A percentile compares a stretch with the other conserved stretches of the same genome.
Evolutionary conservation across 805 yeast genomes (phyloP).

Genomic region (Brettanomyces custersianus): DNA sequence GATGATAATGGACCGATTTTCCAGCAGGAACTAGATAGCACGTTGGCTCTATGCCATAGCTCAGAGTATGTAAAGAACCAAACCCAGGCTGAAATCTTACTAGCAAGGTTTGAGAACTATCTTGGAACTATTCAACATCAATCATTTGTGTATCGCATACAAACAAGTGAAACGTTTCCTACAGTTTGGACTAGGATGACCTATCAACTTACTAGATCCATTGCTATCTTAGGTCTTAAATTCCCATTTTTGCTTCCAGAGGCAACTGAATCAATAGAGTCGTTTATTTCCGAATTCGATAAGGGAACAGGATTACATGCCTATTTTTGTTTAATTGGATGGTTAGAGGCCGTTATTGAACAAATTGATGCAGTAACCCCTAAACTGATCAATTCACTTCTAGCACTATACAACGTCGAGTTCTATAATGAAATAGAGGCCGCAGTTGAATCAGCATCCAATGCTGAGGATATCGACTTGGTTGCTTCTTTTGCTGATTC

Average conservation of each 20-base stretch:
- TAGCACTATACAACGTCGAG: slow-evolving; percentile 20
- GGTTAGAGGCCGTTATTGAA: slow-evolving; percentile 21
- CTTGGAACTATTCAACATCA: slow-evolving; percentile 37
- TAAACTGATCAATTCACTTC: slow-evolving; percentile 11
- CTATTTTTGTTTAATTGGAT: slow-evolving; percentile 23
- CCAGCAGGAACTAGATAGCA: slow-evolving; percentile 38
- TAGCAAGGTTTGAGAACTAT: slow-evolving; percentile 37
- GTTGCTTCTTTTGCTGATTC: slow-evolving; percentile 22
- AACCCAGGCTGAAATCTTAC: slow-evolving; percentile 32
- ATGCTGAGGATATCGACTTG: slow-evolving; percentile 15
- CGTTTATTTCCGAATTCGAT: slow-evolving; percentile 6
- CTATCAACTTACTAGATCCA: slow-evolving; percentile 25
- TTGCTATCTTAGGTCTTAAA: slow-evolving; percentile 19
- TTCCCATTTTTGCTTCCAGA: slow-evolving; percentile 11
- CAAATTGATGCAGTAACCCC: slow-evolving; percentile 16
- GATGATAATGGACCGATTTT: slow-evolving; percentile 11
- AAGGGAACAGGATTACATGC: slow-evolving; percentile 2
- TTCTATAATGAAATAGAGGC: slow-evolving; percentile 18
- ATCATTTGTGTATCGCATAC: slow-evolving; percentile 24
- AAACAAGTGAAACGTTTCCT: slow-evolving; percentile 20
- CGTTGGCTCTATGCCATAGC: slow-evolving; percentile 46
- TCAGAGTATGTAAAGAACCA: slow-evolving; percentile 27
- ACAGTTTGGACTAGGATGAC: slow-evolving; percentile 36
- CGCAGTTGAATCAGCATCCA: slow-evolving; percentile 9
- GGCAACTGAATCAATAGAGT: slow-evolving; percentile 6